phyloP scores from a whole-genome alignment of 2,329 filamentous ascomycete genomes.

The Drechslera avenae region DNA sequence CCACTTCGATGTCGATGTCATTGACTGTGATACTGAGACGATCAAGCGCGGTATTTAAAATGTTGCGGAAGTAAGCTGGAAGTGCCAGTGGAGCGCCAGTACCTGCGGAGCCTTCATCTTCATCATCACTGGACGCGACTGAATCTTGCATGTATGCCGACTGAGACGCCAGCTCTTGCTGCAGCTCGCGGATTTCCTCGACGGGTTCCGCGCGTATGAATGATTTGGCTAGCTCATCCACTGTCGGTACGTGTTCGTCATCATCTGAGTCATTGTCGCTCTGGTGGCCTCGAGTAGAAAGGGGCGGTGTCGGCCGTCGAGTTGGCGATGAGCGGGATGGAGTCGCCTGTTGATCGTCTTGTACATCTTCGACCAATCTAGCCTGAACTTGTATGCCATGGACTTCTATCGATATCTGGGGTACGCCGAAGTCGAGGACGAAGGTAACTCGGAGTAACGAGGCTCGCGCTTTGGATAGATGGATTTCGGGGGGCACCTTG shows the following conservation, averaged over 20 bases:
- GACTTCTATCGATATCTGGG: conserved; percentile 79
- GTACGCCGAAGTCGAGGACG: conserved; percentile 85
- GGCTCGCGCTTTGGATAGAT: conserved; percentile 75
- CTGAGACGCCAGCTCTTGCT: conserved; percentile 69
- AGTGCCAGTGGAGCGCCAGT: conserved; percentile 73
- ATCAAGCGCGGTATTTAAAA: conserved; percentile 75
- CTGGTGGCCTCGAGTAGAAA: conserved; percentile 9
- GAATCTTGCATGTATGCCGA: conserved; percentile 67
- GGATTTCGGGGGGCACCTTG: conserved; percentile 66
- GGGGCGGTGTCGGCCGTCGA: conserved; percentile 16
- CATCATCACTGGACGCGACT: conserved; percentile 63
- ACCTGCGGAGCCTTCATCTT: conserved; percentile 65
- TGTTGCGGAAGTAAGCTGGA: conserved; percentile 71
- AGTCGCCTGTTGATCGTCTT: conserved; percentile 11
- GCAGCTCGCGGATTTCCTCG: conserved; percentile 69
- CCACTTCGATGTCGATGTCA: conserved; percentile 69
- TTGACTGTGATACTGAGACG: conserved; percentile 70
- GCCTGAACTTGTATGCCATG: conserved; percentile 76
- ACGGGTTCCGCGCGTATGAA: conserved; percentile 75
- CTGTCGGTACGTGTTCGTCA: conserved; percentile 63
- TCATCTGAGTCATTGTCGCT: conserved; percentile 35
- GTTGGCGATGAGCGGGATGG: conserved; percentile 13
- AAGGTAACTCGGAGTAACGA: conserved; percentile 78
- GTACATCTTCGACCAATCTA: conserved; percentile 27
- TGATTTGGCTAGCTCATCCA: conserved; percentile 75